Evolutionary conservation across 2,329 filamentous ascomycete species (phyloP).

Genomic region (Sordariomycetes sp.): DNA sequence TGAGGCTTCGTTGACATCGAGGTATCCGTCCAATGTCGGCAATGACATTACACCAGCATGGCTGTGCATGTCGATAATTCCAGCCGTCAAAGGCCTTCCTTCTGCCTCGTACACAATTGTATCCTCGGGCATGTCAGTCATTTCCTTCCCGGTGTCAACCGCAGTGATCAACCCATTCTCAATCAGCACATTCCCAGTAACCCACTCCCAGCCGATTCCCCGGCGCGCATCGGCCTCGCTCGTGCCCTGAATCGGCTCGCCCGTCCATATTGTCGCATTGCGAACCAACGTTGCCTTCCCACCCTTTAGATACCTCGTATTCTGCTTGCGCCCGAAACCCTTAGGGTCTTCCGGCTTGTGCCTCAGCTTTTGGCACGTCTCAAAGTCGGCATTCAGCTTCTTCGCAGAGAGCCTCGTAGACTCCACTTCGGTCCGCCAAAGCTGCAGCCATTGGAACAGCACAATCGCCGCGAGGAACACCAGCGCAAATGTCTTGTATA

Average conservation of each 20-base stretch:
- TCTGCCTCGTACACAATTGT: constrained; percentile 45
- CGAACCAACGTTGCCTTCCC: constrained; percentile 52
- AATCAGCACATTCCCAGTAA: constrained; percentile 48
- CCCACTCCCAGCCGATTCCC: constrained; percentile 54
- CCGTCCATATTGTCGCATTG: constrained; percentile 59
- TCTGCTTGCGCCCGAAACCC: constrained; percentile 46
- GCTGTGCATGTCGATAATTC: constrained; percentile 65
- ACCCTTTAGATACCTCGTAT: constrained; percentile 51
- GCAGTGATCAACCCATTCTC: constrained; percentile 51
- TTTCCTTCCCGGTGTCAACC: constrained; percentile 35
- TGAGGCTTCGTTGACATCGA: constrained; percentile 56
- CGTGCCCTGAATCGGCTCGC: constrained; percentile 44
- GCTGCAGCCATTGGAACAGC: constrained; percentile 38
- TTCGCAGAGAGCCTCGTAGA: constrained; percentile 4
- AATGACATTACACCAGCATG: constrained; percentile 53
- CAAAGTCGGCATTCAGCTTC: constrained; percentile 43
- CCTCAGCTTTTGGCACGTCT: constrained; percentile 45
- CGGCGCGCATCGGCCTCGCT: constrained; percentile 42
- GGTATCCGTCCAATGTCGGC: constrained; percentile 42
- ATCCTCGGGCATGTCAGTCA: constrained; percentile 32
- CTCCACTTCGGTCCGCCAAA: constrained; percentile 16
- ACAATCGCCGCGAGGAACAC: constrained; percentile 40
- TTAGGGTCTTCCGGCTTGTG: constrained; percentile 45
- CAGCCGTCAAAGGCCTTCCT: constrained; percentile 53
- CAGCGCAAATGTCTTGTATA: constrained; percentile 31